Conservation (phyloP, 2,329 filamentous ascomycete genomes). For the Geosmithia morbida region DNA sequence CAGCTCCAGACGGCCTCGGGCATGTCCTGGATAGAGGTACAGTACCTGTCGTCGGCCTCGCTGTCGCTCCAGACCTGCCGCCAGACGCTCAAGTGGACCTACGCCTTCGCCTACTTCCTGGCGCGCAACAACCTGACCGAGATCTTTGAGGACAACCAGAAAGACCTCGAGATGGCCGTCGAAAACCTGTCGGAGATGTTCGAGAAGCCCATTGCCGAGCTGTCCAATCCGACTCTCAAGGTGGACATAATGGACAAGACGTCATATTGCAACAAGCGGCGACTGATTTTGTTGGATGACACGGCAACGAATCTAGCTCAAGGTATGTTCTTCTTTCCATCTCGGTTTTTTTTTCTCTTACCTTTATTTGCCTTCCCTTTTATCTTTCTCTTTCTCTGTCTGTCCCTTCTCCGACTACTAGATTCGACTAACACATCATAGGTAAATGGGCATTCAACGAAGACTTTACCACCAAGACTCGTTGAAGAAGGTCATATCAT, state of each 20-base stretch:
- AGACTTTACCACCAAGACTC: not conserved
- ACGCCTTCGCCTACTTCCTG: conserved; percentile 97
- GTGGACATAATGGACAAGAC: conserved; percentile 99
- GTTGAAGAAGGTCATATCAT: not conserved
- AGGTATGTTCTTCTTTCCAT: conserved; percentile 32
- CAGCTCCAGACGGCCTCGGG: conserved; percentile 85
- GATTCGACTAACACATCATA: not conserved
- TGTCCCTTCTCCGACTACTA: not conserved
- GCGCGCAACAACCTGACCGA: conserved; percentile 87
- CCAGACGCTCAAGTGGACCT: conserved; percentile 99
- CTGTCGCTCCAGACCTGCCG: conserved; percentile 90
- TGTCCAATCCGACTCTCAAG: conserved; percentile 79
- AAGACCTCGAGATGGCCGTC: conserved; percentile 92
- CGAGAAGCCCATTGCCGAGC: conserved; percentile 82
- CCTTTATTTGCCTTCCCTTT: no score
- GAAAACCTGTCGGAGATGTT: conserved; percentile 99
- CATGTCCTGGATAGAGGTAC: conserved; percentile 98
- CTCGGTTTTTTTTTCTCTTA: not conserved
- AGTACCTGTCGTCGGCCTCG: conserved; percentile 87
- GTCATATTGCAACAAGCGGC: conserved; percentile 84
- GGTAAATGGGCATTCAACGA: conserved; percentile 1
- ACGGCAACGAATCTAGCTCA: conserved; percentile 85
- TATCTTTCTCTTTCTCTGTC: no score
- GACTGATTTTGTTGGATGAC: conserved; percentile 79
- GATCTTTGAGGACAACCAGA: conserved; percentile 98